phyloP scores from a whole-genome alignment of 1,139 yeast species.

The Magnusiomyces ingens region DNA sequence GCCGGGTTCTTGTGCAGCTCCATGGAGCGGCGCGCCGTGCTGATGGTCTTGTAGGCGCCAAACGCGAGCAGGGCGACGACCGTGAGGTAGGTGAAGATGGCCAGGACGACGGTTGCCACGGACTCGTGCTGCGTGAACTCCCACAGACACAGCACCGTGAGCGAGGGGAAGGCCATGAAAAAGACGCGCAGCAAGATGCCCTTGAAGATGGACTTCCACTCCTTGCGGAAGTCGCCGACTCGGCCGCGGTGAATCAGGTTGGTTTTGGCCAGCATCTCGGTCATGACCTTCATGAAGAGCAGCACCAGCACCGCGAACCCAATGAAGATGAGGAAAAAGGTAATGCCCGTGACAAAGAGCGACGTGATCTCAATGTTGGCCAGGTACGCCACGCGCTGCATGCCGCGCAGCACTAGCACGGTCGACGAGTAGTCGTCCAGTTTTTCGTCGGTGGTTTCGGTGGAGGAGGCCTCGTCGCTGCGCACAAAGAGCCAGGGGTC shows the following conservation, averaged over 20 bases:
- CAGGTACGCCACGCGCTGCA: slow-evolving; percentile 81
- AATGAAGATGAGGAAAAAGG: slow-evolving; percentile 73
- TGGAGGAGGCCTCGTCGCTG: slow-evolving; percentile 41
- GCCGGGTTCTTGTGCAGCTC: slow-evolving; percentile 85
- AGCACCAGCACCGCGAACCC: slow-evolving; percentile 61
- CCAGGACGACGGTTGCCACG: slow-evolving; percentile 73
- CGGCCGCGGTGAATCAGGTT: slow-evolving; percentile 52
- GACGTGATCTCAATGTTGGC: slow-evolving; percentile 82
- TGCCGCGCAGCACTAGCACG: slow-evolving; percentile 78
- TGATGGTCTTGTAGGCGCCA: slow-evolving; percentile 66
- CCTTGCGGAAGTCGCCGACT: slow-evolving; percentile 70
- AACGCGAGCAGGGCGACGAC: slow-evolving; percentile 55
- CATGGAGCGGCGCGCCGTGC: slow-evolving; percentile 65
- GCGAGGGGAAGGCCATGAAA: slow-evolving; percentile 77
- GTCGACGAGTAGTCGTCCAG: slow-evolving; percentile 49
- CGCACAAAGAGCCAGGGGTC: slow-evolving; percentile 29
- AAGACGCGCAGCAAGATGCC: slow-evolving; percentile 83
- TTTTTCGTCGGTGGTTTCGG: slow-evolving; percentile 64
- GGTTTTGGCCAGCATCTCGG: slow-evolving; percentile 62
- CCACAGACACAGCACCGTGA: slow-evolving; percentile 80
- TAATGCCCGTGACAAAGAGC: slow-evolving; percentile 79
- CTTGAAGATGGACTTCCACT: slow-evolving; percentile 75
- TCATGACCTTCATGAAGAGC: slow-evolving; percentile 61
- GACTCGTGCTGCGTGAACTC: slow-evolving; percentile 80
- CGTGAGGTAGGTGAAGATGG: slow-evolving; percentile 57